Conservation (phyloP, 2,329 filamentous ascomycete species). For the Mollisiaceae sp. region DNA sequence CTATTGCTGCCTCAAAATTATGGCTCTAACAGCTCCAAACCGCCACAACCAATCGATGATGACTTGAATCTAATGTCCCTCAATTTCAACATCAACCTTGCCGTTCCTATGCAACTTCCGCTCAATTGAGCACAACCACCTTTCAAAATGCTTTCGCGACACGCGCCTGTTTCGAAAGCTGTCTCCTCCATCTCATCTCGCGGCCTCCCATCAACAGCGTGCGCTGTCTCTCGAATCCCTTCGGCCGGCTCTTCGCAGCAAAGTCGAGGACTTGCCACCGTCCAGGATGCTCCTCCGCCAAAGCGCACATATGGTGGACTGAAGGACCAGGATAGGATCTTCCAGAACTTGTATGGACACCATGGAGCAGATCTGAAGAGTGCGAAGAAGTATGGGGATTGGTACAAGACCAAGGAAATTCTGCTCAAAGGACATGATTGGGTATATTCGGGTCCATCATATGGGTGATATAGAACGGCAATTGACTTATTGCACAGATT, state of each 20-base stretch:
- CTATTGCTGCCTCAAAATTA: neutral
- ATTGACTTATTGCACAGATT: constrained; percentile 60
- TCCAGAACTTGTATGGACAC: constrained; percentile 97
- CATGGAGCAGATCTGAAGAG: constrained; percentile 90
- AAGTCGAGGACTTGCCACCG: constrained; percentile 78
- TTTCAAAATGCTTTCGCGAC: constrained; percentile 45
- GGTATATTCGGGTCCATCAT: constrained; percentile 49
- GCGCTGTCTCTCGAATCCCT: constrained; percentile 36
- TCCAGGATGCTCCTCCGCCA: constrained; percentile 74
- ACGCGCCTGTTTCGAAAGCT: constrained; percentile 41
- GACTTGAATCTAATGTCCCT: constrained; percentile 28
- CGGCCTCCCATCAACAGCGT: constrained; percentile 39
- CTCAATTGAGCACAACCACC: constrained; percentile 44
- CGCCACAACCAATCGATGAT: constrained; percentile 32
- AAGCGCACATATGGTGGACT: constrained; percentile 80
- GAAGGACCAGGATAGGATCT: constrained; percentile 96
- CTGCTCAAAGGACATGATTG: constrained; percentile 96
- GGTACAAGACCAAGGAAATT: constrained; percentile 99
- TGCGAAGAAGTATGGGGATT: constrained; percentile 97
- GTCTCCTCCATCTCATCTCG: constrained; percentile 40
- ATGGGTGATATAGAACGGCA: constrained; percentile 7
- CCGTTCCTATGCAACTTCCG: constrained; percentile 27
- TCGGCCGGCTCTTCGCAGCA: constrained; percentile 53
- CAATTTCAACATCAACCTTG: constrained; percentile 36
- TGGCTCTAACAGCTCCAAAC: constrained; percentile 9